A percentile compares a stretch with the other conserved stretches of the same genome.
Evolutionary conservation across 2,329 filamentous ascomycete species (phyloP).

Genomic region (Monilinia laxa): DNA sequence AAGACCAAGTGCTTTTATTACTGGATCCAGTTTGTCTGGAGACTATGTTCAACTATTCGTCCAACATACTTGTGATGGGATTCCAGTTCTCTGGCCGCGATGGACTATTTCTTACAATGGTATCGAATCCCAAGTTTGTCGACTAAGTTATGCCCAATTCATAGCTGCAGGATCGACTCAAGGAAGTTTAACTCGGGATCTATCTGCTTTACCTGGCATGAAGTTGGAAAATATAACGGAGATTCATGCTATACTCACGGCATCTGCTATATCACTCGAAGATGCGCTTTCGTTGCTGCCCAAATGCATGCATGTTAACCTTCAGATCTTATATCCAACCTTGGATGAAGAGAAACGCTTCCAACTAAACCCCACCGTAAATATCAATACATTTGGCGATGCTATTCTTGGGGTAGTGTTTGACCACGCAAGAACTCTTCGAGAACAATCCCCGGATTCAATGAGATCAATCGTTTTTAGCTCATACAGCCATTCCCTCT

Average conservation of each 20-base stretch:
- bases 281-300: constrained; percentile 76
- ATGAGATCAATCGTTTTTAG: constrained; percentile 90
- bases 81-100: constrained; percentile 82
- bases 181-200: constrained; percentile 41
- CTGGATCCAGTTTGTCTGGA: constrained; percentile 92
- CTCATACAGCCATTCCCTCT: constrained; percentile 86
- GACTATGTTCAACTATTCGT: constrained; percentile 91
- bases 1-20: constrained; percentile 82
- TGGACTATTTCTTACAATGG: constrained; percentile 77
- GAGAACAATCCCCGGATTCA: constrained; percentile 65
- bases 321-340: constrained; percentile 89
- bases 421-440: constrained; percentile 75
- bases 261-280: constrained; percentile 74
- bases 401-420: constrained; percentile 82
- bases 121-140: constrained; percentile 78
- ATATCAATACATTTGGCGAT: constrained; percentile 86
- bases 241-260: constrained; percentile 70
- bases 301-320: constrained; percentile 77
- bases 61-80: constrained; percentile 82
- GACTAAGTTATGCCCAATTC: constrained; percentile 74
- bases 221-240: constrained; percentile 58
- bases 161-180: constrained; percentile 43
- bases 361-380: constrained; percentile 70
- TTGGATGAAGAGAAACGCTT: constrained; percentile 67
- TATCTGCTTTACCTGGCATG: constrained; percentile 47